Base-by-base conservation (phyloP, 441 rosid genomes). In the Gossypium aridum region DNA sequence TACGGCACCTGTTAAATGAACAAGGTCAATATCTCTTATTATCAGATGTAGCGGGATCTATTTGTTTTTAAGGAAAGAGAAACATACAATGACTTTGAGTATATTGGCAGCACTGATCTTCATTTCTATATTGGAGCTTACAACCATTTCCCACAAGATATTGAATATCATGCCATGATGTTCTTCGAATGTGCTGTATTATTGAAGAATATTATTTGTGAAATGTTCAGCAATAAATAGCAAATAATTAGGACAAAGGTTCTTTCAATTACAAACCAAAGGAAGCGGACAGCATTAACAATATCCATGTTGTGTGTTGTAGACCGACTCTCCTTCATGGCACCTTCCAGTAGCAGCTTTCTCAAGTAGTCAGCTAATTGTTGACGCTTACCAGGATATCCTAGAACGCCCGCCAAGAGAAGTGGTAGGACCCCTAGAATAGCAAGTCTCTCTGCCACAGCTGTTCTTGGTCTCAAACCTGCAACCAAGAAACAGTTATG, bases 121-220 rank as follows among this genome's bases (percentile, higher is more conserved):
- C 93, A 90, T 87, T 78, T 89, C 92, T 51, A 85, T 75, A 71
- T 87, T 81, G 66, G 92, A 87, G 86, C 96, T 94, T 72, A 89
- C 93, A 54, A 93, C 95, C 98, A 96, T 96, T 88, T 93, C 99
- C 99, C 98, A 96, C 75, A 92, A 84, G 64, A 93, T 89, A 68
- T 87, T 86, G 72, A 95, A 91, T 81, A 93, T 83, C 92, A 93
- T 88, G 64, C 83, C 67, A 80, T 92, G 99, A 77, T 96, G 95
- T 85, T 87, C 90, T 74, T 89, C 95, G 77, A 85, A 90, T 28
- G 93, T 90, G 86, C 98, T 95, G 94, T 87, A 82, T 63, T 47
- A 80, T 64, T 74, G 68, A 80, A 80, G 75, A 77, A 70, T 28
- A 61, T 65, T 64, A 39, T 61, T 62, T 75, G 81, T 82, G 34